Evolutionary conservation across 164 flowering plant genomes (phyloP), one percentile per base, ranked within the genome.

Genomic region (grape (Vitis vinifera)): DNA sequence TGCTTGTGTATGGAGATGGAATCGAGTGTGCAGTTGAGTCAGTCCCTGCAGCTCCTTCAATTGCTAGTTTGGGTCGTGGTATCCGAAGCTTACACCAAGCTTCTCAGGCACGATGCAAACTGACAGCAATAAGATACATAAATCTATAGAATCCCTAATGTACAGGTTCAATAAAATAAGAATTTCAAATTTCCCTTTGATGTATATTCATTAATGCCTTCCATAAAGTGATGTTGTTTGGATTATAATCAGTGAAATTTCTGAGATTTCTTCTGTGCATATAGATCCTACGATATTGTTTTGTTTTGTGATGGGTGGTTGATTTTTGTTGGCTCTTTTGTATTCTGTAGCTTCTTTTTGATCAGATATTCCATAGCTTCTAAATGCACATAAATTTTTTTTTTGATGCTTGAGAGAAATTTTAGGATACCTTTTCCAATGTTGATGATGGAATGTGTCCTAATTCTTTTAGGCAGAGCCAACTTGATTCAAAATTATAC

Each of bases 21-120:
- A 90, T 95, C 58, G 98, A 95, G 78, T 90, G 89, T 82, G 97
- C 86, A 73, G 91, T 78, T 10, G 97, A 89, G 71, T 89, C 97
- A 16, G 71, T 88, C 48, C 97, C 96, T 16, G 73, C 83, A 4
- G 99, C 97, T 44, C 84, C 93, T 8, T 85, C 88, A 9, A 91
- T 93, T 74, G 98, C 97, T 8, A 84, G 78, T 78, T 79, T 92
- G 78, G 98, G 98, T n/a, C 94, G 94, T 30, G 99, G 97, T 9
- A 83, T 95, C 65, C 83, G 83, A 67, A 87, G 80, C 71, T 69
- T 93, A 56, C 96, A 81, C 19, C 77, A 79, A 75, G 91, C 93
- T 51, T 90, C 97, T 37, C 77, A 72, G 72, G 82, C 48, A 57
- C 77, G n/a, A 75, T 65, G 56, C 81, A 76, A 56, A 47, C 77